Conservation (phyloP, 495 filamentous ascomycete species). For the Lentithecium fluviatile region DNA sequence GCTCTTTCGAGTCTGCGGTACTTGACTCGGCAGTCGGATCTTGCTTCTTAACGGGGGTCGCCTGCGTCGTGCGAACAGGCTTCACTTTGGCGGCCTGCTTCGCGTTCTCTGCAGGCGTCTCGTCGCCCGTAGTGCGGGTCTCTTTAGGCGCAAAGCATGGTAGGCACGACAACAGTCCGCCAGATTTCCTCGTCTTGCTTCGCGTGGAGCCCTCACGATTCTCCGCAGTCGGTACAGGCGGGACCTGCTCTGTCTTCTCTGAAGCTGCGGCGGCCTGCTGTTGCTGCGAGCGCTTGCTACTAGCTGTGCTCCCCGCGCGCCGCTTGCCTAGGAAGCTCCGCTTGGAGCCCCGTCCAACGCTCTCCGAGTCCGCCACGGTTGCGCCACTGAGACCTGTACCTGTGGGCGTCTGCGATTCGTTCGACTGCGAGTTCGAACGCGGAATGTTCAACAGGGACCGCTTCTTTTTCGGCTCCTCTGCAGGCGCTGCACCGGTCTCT, state of each 20-base stretch:
- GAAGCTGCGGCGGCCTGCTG: slow-evolving; percentile 41
- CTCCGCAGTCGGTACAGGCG: slow-evolving; percentile 45
- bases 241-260: slow-evolving; percentile 35
- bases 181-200: slow-evolving; percentile 60
- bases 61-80: slow-evolving; percentile 55
- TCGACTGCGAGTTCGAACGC: slow-evolving; percentile 26
- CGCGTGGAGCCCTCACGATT: slow-evolving; percentile 39
- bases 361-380: slow-evolving; percentile 61
- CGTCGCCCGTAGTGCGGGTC: slow-evolving; percentile 60
- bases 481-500: slow-evolving; percentile 10
- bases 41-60: slow-evolving; percentile 51
- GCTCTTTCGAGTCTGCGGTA: slow-evolving; percentile 58
- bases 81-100: slow-evolving; percentile 63
- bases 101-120: slow-evolving; percentile 60
- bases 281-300: slow-evolving; percentile 57
- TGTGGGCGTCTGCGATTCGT: slow-evolving; percentile 30
- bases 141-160: slow-evolving; percentile 73
- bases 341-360: slow-evolving; percentile 58
- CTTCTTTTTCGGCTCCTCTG: slow-evolving; percentile 33
- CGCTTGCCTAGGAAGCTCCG: slow-evolving; percentile 52
- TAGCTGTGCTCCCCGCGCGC: slow-evolving; percentile 67
- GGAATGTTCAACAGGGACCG: slow-evolving; percentile 37
- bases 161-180: slow-evolving; percentile 67
- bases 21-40: slow-evolving; percentile 55
- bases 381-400: slow-evolving; percentile 64